Conservation (phyloP, 2,329 filamentous ascomycete species). For the Cadophora sp. region DNA sequence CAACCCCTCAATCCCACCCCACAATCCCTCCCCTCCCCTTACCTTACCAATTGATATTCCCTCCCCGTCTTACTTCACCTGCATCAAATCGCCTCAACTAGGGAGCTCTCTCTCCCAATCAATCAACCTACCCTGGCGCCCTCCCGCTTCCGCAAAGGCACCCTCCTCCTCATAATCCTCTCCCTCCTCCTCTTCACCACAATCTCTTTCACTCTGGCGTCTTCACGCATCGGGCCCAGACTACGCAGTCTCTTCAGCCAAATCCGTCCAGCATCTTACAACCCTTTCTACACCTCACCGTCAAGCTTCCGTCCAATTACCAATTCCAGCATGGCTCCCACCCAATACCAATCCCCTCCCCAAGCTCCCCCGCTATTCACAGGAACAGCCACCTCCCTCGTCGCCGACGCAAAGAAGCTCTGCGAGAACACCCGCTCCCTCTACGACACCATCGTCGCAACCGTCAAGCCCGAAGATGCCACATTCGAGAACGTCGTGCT, state of each 20-base stretch:
- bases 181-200: constrained; percentile 62
- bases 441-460: constrained; percentile 56
- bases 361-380: constrained; percentile 81
- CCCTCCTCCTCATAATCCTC: constrained; percentile 49
- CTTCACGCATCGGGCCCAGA: constrained; percentile 53
- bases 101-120: constrained; percentile 24
- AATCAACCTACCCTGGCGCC: constrained; percentile 49
- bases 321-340: constrained; percentile 68
- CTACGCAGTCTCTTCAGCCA: constrained; percentile 64
- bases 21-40: constrained; percentile 5
- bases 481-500: constrained; percentile 60
- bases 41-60: not conserved
- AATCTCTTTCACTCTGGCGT: constrained; percentile 70
- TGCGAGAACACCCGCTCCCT: constrained; percentile 54
- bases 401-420: constrained; percentile 69
- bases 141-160: constrained; percentile 19
- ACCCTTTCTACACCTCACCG: constrained; percentile 13
- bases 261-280: constrained; percentile 48
- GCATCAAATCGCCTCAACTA: not conserved
- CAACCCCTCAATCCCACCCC: not conserved
- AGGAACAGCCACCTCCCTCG: constrained; percentile 72
- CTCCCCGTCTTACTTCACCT: constrained; percentile 16
- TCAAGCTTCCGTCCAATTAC: constrained; percentile 41
- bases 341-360: constrained; percentile 74
- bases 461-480: constrained; percentile 58